Evolutionary conservation across 768 basidiomycete species (phyloP), one percentile per base, ranked within the genome.

Genomic region (Ramaria sp.): DNA sequence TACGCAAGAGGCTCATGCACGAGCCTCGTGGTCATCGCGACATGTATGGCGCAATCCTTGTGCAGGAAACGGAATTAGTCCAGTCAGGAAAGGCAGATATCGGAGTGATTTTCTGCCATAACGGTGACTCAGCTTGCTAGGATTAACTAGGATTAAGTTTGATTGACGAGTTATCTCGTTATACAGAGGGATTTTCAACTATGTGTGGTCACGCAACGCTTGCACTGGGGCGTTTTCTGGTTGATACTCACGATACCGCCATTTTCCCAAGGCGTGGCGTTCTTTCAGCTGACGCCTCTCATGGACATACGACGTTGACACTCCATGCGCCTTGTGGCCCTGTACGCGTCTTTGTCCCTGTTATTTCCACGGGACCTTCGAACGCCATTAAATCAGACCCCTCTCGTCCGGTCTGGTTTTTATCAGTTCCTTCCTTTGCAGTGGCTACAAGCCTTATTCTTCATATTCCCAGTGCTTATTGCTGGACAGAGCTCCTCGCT

Each of bases 131-230:
- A 22, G 10, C 7, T 17, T 43, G 42, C n/a, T 43, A 9, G 5
- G 13, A 37, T 19, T 17, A 17, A n/a, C n/a, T n/a, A n/a, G n/a
- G 9, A 17, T 43, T 43, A 13, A 43, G 2, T 13, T 9, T 22
- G 42, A 9, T 43, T n/a, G n/a, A n/a, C n/a, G n/a, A 43, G 4
- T 19, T 43, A 6, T 43, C 39, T 12, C 39, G 24, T 55, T 51
- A 11, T 39, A n/a, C 51, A 72, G 72, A 72, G 63, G 72, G 72
- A 0, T 74, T 71, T 59, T 73, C 72, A 12, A 73, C 72, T 9
- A 74, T 74, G 72, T 74, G 72, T 49, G 72, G 72, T 0, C 72
- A 74, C 53, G 72, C 72, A 7, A 72, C 72, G 4, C 69, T 74
- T 37, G 72, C 72, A 19, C 69, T 74, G 0, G 72, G 72, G 3